Conservation (phyloP, 2,329 filamentous ascomycete species). For the Cladobotryum protrusum region DNA sequence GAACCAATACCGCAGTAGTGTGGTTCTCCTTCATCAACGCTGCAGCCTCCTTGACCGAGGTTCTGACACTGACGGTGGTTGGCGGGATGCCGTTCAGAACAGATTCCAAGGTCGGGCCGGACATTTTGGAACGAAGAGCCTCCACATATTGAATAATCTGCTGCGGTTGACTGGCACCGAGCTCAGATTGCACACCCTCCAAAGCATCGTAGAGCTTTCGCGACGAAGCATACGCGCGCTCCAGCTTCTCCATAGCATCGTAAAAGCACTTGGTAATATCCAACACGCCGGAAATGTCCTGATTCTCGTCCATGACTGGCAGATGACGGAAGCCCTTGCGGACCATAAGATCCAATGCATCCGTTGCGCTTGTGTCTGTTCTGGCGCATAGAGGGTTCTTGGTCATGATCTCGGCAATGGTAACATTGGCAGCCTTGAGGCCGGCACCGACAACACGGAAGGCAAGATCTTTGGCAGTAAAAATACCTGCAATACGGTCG, state of each 20-base stretch:
- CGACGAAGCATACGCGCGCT: slow-evolving; percentile 96
- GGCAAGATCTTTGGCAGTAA: slow-evolving; percentile 96
- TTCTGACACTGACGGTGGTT: slow-evolving; percentile 90
- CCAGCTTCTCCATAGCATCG: slow-evolving; percentile 98
- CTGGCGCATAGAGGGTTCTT: slow-evolving; percentile 97
- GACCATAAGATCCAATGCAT: slow-evolving; percentile 96
- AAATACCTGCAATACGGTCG: slow-evolving; percentile 96
- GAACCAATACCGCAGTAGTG: slow-evolving; percentile 91
- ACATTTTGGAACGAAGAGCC: slow-evolving; percentile 93
- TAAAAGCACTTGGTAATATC: slow-evolving; percentile 99
- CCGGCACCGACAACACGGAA: slow-evolving; percentile 93
- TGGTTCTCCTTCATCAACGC: slow-evolving; percentile 98
- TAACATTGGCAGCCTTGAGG: slow-evolving; percentile 80
- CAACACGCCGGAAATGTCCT: slow-evolving; percentile 95
- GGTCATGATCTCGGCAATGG: slow-evolving; percentile 98
- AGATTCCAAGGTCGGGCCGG: slow-evolving; percentile 89
- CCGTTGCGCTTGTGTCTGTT: slow-evolving; percentile 95
- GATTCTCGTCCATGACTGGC: slow-evolving; percentile 99
- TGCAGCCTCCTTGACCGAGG: slow-evolving; percentile 92
- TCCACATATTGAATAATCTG: slow-evolving; percentile 99
- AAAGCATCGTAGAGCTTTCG: slow-evolving; percentile 95
- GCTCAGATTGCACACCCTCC: slow-evolving; percentile 94
- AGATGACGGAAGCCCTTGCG: slow-evolving; percentile 95
- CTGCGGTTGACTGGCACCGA: slow-evolving; percentile 91
- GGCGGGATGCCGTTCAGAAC: slow-evolving; percentile 89